Evolutionary conservation across 2,329 filamentous ascomycete genomes (phyloP).

Genomic region (Fusarium papillatum): DNA sequence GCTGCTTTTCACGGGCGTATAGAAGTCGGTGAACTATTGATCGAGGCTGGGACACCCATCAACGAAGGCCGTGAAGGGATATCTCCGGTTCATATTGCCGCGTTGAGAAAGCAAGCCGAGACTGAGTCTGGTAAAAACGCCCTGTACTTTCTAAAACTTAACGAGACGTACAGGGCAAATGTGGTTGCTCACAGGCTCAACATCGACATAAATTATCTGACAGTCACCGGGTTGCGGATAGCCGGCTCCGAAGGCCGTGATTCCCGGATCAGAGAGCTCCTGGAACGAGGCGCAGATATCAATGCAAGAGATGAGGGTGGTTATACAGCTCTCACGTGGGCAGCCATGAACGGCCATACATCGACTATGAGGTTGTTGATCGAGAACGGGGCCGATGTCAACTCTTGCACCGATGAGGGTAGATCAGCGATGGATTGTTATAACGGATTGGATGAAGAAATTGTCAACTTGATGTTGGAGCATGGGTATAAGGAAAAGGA

Average conservation of each 20-base stretch:
- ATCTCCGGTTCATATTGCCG: background rate
- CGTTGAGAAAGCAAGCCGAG: background rate
- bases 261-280: background rate
- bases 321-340: background rate
- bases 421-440: background rate
- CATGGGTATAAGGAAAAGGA: background rate
- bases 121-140: background rate
- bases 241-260: background rate
- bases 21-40: background rate
- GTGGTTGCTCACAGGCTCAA: background rate
- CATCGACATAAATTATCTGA: background rate
- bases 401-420: background rate
- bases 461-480: background rate
- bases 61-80: background rate
- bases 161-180: background rate
- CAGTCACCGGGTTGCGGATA: background rate
- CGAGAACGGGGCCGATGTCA: background rate
- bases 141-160: background rate
- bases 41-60: background rate
- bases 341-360: background rate
- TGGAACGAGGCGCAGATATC: background rate
- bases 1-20: background rate
- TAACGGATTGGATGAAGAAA: background rate
- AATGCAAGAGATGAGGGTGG: background rate
- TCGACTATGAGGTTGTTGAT: background rate